Evolutionary conservation across 371 early-diverging fungal genomes (phyloP).

Genomic region (Rhizopus arrhizus): DNA sequence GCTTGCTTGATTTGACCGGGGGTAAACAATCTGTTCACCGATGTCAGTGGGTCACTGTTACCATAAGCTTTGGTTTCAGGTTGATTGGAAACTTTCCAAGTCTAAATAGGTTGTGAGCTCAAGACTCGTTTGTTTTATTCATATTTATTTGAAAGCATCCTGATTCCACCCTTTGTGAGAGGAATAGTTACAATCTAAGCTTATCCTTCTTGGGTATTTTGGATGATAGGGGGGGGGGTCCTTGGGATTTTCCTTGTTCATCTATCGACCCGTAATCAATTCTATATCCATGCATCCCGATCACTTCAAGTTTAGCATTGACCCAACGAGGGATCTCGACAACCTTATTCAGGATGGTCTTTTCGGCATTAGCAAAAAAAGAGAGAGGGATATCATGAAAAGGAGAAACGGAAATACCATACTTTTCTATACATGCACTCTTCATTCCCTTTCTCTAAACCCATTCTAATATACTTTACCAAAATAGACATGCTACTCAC

Average conservation of each 20-base stretch:
- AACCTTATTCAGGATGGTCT: slow-evolving; percentile 83
- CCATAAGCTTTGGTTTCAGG: slow-evolving; percentile 83
- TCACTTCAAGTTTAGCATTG: slow-evolving; percentile 94
- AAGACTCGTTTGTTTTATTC: slow-evolving; percentile 55
- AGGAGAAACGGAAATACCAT: slow-evolving; percentile 69
- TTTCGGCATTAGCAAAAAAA: slow-evolving; percentile 72
- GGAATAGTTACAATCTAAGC: slow-evolving; percentile 91
- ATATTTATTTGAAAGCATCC: slow-evolving; percentile 66
- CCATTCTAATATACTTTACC: slow-evolving; percentile 51
- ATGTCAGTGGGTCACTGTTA: slow-evolving; percentile 98
- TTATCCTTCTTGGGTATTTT: slow-evolving; percentile 94
- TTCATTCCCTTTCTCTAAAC: neutral
- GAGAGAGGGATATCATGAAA: slow-evolving; percentile 89
- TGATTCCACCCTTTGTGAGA: slow-evolving; percentile 98
- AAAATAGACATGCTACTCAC: slow-evolving; percentile 83
- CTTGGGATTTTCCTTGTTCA: slow-evolving; percentile 76
- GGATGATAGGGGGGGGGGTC: slow-evolving; percentile 91
- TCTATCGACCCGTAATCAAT: slow-evolving; percentile 43
- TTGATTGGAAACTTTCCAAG: slow-evolving; percentile 95
- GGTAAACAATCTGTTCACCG: slow-evolving; percentile 78
- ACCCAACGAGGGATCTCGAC: slow-evolving; percentile 96
- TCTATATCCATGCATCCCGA: neutral
- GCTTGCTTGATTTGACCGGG: slow-evolving; percentile 96
- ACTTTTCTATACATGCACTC: slow-evolving; percentile 28
- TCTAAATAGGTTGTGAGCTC: slow-evolving; percentile 42